Evolutionary conservation across 495 filamentous ascomycete genomes (phyloP).

Genomic region (Haplographium delicatum): DNA sequence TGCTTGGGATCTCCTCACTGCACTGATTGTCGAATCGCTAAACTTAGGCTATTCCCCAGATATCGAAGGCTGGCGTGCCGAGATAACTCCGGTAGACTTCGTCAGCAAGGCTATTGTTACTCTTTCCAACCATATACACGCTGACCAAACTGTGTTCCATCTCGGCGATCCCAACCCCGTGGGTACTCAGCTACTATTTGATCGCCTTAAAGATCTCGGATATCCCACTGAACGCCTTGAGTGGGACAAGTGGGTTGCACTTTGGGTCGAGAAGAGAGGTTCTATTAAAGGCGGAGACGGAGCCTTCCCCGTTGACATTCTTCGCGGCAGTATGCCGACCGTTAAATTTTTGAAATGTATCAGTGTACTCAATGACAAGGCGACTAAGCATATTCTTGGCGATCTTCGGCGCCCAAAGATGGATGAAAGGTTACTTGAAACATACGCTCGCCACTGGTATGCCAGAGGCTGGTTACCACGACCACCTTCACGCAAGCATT

Average conservation of each 20-base stretch:
- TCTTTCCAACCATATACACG: conserved; percentile 47
- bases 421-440: conserved; percentile 53
- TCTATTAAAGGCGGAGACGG: conserved; percentile 52
- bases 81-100: conserved; percentile 71
- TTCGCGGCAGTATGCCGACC: conserved; percentile 54
- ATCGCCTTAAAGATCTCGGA: conserved; percentile 51
- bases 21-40: conserved; percentile 61
- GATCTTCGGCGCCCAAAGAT: conserved; percentile 56
- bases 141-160: conserved; percentile 55
- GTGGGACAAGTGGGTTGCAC: conserved; percentile 59
- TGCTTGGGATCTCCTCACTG: conserved; percentile 61
- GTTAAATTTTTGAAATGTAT: conserved; percentile 49
- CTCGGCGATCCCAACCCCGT: conserved; percentile 61
- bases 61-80: conserved; percentile 60
- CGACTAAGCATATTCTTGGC: conserved; percentile 49
- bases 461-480: conserved; percentile 60
- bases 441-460: conserved; percentile 64
- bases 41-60: conserved; percentile 56
- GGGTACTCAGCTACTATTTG: conserved; percentile 49
- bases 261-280: conserved; percentile 57
- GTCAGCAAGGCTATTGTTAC: conserved; percentile 60
- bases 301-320: conserved; percentile 41
- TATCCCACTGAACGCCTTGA: conserved; percentile 52
- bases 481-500: conserved; percentile 39
- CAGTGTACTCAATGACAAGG: conserved; percentile 55